phyloP scores from a whole-genome alignment of 768 basidiomycete genomes.

The Mycena albidolilacea region DNA sequence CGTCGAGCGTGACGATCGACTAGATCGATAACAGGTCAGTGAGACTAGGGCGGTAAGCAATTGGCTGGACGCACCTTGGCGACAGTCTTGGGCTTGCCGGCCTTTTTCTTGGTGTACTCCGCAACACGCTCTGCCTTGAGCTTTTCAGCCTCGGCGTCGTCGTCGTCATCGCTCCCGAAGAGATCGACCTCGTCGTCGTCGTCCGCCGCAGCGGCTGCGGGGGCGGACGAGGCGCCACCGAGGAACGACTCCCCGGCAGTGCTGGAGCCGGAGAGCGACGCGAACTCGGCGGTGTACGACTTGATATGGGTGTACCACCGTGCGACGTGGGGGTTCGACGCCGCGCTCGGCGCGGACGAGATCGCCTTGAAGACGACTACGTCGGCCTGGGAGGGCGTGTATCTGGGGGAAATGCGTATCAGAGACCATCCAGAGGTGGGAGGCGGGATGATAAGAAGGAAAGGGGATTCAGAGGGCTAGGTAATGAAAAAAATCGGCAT shows the following conservation, averaged over 20 bases:
- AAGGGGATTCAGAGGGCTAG: conserved; percentile 40
- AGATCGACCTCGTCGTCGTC: conserved; percentile 89
- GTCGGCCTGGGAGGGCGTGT: conserved; percentile 94
- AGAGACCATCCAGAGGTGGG: conserved; percentile 37
- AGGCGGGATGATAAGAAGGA: background rate
- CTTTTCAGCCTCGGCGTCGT: conserved; percentile 87
- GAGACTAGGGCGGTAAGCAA: conserved; percentile 20
- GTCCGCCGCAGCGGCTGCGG: conserved; percentile 66
- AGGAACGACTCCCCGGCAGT: conserved; percentile 83
- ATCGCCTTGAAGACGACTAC: conserved; percentile 92
- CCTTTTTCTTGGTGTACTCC: conserved; percentile 95
- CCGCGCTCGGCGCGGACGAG: conserved; percentile 73
- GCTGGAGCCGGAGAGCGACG: conserved; percentile 87
- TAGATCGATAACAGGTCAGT: conserved; percentile 50
- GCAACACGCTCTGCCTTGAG: conserved; percentile 95
- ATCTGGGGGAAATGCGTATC: conserved; percentile 62
- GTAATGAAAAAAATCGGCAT: conserved; percentile 76
- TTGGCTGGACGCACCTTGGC: conserved; percentile 77
- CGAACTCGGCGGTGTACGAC: conserved; percentile 86
- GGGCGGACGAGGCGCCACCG: conserved; percentile 58
- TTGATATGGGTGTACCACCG: conserved; percentile 97
- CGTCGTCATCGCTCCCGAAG: conserved; percentile 89
- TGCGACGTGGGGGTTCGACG: conserved; percentile 76
- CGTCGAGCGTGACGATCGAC: conserved; percentile 98
- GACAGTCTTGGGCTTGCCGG: conserved; percentile 86